Evolutionary conservation across 1,284 basidiomycete species (phyloP).

Genomic region (Cutaneotrichosporon daszewskae): DNA sequence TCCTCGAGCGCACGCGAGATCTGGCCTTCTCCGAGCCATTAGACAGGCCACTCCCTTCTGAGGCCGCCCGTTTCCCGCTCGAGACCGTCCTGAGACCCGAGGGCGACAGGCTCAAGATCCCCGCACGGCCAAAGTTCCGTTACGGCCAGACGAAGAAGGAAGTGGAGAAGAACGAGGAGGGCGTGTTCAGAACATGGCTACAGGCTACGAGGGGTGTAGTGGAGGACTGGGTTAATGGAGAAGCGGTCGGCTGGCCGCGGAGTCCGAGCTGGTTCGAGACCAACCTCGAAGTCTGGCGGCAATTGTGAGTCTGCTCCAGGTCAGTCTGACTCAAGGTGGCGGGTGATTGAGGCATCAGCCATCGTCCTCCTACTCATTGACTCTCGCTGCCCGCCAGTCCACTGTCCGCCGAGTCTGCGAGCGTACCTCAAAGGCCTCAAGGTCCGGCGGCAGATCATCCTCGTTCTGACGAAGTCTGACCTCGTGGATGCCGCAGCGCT

Average conservation of each 20-base stretch:
- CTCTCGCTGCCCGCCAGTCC: conserved; percentile 69
- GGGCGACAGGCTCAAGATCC: conserved; percentile 50
- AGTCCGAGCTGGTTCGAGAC: conserved; percentile 69
- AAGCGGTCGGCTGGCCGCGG: conserved; percentile 18
- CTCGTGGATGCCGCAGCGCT: conserved; percentile 59
- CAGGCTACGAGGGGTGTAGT: conserved; percentile 57
- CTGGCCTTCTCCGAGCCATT: conserved; percentile 58
- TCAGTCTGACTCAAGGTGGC: conserved; percentile 55
- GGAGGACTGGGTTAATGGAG: conserved; percentile 52
- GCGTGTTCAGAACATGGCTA: conserved; percentile 68
- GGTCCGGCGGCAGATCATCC: conserved; percentile 57
- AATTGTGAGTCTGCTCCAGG: conserved; percentile 61
- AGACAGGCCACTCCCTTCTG: conserved; percentile 55
- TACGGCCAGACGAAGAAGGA: conserved; percentile 78
- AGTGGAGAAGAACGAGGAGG: conserved; percentile 78
- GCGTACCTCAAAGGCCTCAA: conserved; percentile 48
- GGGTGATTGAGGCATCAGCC: conserved; percentile 76
- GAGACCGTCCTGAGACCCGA: conserved; percentile 20
- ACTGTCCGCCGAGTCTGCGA: conserved; percentile 54
- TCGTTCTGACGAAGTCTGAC: conserved; percentile 81
- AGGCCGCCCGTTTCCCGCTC: conserved; percentile 50
- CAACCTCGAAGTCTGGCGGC: conserved; percentile 86
- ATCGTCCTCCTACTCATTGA: conserved; percentile 80
- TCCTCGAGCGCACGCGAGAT: conserved; percentile 60
- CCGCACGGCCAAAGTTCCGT: conserved; percentile 72